Evolutionary conservation across 169 alveolate species (phyloP), one percentile per base, ranked within the genome.

Genomic region (Eimeria praecox): DNA sequence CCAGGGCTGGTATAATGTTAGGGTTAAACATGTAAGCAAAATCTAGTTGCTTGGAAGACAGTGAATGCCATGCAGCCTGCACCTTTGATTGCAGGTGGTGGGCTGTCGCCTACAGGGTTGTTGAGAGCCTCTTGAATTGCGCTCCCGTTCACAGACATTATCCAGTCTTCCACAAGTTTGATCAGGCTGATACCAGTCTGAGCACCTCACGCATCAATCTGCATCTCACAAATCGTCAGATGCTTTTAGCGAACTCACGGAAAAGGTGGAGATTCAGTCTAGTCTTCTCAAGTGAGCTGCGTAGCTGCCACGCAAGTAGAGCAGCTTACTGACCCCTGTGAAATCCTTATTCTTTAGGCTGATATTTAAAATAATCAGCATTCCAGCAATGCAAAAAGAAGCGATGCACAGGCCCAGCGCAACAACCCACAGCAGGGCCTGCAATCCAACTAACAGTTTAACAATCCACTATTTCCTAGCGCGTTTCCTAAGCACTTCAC

Each of bases 391-490:
- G 35, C 94, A 87, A 40, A 87, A 87, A 35, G 94, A 87, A 35
- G 83, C 94, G 20, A 24, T 59, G 69, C 94, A 87, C 78, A 87
- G 52, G 59, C 83, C 94, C 94, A 87, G 94, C 12, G 94, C 94
- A 64, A 42, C 83, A 42, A 44, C 94, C 94, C 94, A 87, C 69
- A 87, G 42, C 66, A 64, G 80, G 62, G 35, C 64, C 94, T 87
- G 94, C 80, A 42, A 62, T 75, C 40, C 64, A 87, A 64, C 40
- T 20, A 44, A 44, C 82, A 38, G n/a, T 56, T 35, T 40, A 27
- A 3, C 73, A 83, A 18, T 83, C 49, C 42, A 27, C 33, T 10
- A 8, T 16, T 44, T 46, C 42, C 69, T 20, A 44, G 56, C 33
- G 56, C 9, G n/a, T 24, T 6, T 78, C 42, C 64, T 46, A 0